A percentile compares a stretch with the other conserved stretches of the same genome.
Evolutionary conservation across 1,139 yeast genomes (phyloP).

Genomic region (Casaregolazyma lundiana): DNA sequence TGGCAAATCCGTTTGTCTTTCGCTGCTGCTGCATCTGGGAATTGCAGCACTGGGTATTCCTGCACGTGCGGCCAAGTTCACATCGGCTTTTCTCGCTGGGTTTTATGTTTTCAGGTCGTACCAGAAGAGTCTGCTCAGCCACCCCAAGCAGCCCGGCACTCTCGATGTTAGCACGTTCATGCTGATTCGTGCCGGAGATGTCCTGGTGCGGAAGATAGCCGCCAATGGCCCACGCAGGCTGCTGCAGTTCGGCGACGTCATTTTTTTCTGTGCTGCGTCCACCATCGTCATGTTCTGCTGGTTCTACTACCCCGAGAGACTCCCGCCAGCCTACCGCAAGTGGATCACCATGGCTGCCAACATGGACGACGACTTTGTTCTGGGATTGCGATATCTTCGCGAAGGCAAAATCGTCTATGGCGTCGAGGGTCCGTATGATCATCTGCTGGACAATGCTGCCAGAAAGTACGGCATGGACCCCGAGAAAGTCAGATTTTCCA

Average conservation of each 20-base stretch:
- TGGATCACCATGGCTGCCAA: constrained; percentile 44
- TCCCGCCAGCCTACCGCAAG: constrained; percentile 37
- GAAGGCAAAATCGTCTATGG: constrained; percentile 34
- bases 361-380: constrained; percentile 37
- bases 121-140: constrained; percentile 15
- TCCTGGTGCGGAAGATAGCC: constrained; percentile 19
- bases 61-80: constrained; percentile 10
- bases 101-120: constrained; percentile 16
- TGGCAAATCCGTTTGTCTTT: constrained; percentile 29
- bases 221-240: constrained; percentile 1
- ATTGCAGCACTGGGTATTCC: constrained; percentile 2
- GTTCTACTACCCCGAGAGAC: constrained; percentile 37
- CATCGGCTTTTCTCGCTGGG: constrained; percentile 19
- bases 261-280: constrained; percentile 25
- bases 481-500: constrained; percentile 28
- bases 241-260: constrained; percentile 22
- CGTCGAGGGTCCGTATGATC: constrained; percentile 23
- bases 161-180: constrained; percentile 25
- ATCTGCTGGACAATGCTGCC: constrained; percentile 30
- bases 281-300: constrained; percentile 39
- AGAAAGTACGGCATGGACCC: constrained; percentile 30
- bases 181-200: constrained; percentile 25
- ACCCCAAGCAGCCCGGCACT: constrained; percentile 19
- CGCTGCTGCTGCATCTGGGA: constrained; percentile 35
- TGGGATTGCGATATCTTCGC: constrained; percentile 32